A percentile compares a stretch with the other conserved stretches of the same genome.
Conservation (phyloP, 2,329 filamentous ascomycete species). For the Cladorrhinum sp. region DNA sequence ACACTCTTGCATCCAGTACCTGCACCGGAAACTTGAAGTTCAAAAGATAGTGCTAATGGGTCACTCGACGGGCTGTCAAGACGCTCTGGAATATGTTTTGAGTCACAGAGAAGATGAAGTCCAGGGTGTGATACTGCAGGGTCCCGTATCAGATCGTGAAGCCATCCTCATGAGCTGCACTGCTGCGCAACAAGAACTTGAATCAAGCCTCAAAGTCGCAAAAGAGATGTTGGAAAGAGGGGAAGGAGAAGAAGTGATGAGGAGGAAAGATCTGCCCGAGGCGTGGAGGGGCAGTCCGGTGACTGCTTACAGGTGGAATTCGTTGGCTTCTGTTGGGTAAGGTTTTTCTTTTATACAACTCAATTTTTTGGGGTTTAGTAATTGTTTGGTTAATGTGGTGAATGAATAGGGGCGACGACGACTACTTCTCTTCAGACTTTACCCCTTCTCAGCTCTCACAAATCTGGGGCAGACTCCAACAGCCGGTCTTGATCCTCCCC, state of each 20-base stretch:
- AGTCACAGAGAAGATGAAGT: slow-evolving; percentile 36
- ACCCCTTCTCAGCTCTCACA: slow-evolving; percentile 49
- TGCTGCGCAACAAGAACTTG: slow-evolving; percentile 44
- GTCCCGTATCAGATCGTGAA: slow-evolving; percentile 75
- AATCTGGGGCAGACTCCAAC: slow-evolving; percentile 65
- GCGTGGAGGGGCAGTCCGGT: slow-evolving; percentile 43
- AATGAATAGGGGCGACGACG: slow-evolving; percentile 64
- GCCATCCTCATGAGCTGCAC: slow-evolving; percentile 46
- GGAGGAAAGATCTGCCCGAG: slow-evolving; percentile 41
- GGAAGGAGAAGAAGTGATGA: slow-evolving; percentile 55
- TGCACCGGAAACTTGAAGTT: slow-evolving; percentile 46
- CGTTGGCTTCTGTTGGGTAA: slow-evolving; percentile 50
- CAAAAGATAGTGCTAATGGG: slow-evolving; percentile 55
- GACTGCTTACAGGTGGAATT: slow-evolving; percentile 52
- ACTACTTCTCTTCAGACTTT: slow-evolving; percentile 85
- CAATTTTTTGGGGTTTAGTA: neutral
- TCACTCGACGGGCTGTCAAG: slow-evolving; percentile 60
- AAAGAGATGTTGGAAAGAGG: slow-evolving; percentile 53
- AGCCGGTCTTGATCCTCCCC: slow-evolving; percentile 62
- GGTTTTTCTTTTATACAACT: slow-evolving; percentile 26
- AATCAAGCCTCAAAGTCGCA: slow-evolving; percentile 48
- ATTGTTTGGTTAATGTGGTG: neutral
- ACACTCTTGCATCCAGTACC: slow-evolving; percentile 50
- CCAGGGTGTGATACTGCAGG: slow-evolving; percentile 77
- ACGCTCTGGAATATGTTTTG: slow-evolving; percentile 53